Conservation (phyloP, 2,329 filamentous ascomycete genomes). For the Gaeumannomyces tritici region DNA sequence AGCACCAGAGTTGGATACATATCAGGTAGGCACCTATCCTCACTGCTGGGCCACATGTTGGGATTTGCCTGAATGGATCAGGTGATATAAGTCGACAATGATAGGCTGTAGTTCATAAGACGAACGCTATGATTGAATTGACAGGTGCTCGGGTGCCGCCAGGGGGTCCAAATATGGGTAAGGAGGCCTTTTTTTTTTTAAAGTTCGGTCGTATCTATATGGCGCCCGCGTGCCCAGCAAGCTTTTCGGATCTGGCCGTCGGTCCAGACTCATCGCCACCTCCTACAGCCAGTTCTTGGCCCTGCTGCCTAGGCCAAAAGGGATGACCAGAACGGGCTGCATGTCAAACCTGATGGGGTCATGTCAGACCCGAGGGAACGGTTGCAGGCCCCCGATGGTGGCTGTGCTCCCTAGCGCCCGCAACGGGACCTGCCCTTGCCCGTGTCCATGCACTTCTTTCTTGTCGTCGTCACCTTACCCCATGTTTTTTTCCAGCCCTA, state of each 20-base stretch:
- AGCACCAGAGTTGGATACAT: too few relatives aligned
- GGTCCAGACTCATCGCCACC: background rate
- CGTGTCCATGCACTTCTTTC: background rate
- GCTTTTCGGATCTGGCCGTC: background rate
- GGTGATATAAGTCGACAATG: too few relatives aligned
- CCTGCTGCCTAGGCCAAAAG: background rate
- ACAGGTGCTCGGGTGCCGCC: too few relatives aligned
- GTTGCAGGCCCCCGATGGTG: slow-evolving; percentile 16
- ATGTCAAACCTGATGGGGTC: background rate
- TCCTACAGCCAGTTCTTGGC: background rate
- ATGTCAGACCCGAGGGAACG: slow-evolving; percentile 5
- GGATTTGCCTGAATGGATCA: too few relatives aligned
- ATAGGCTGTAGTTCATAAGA: too few relatives aligned
- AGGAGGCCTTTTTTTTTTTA: too few relatives aligned
- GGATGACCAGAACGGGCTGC: background rate
- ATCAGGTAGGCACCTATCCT: too few relatives aligned
- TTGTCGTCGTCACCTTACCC: background rate
- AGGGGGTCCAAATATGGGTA: too few relatives aligned
- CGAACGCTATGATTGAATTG: too few relatives aligned
- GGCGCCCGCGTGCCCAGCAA: too few relatives aligned
- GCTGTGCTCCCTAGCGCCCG: slow-evolving; percentile 16
- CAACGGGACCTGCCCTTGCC: background rate
- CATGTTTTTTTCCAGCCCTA: background rate
- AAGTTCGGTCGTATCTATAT: too few relatives aligned
- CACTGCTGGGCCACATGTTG: too few relatives aligned